Base-by-base conservation (phyloP, 116 monocot genomes). In the Dioscorea cayenensis region DNA sequence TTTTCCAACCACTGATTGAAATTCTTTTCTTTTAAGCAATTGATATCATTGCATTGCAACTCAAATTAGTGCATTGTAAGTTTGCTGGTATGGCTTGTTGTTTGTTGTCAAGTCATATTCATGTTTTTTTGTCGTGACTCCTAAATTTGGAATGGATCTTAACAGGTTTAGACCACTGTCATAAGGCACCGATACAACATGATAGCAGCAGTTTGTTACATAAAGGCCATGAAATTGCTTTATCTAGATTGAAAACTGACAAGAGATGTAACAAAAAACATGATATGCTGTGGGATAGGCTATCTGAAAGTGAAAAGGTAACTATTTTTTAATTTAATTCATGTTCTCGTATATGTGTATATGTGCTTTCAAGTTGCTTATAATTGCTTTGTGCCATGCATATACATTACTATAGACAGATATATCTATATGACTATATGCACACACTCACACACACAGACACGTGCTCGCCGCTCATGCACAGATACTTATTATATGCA, bases 271-370 rank as follows among this genome's bases (percentile, higher is more conserved):
- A 50, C 49, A 49, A 60, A 29, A 84, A 81, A 76, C 70, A 62
- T 65, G 87, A 92, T 68, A 67, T 84, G 69, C 83, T 79, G 60
- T 75, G 94, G 76, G 94, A 94, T 61, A 89, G 66, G 35, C 71
- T 99, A 68, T 89, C 91, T 43, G 87, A 91, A 9, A 68, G 38
- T 68, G 99, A 94, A 69, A 91, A 91, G 94, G 99, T 94, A 65
- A 70, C 20, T 75, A 55, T 58, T 37, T 27, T 6, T 51, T 50
- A 36, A 64, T 10, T 36, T 18, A 65, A 28, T 13, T 16, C 6
- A 11, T 9, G 7, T 8, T 23, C 4, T 10, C 25, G 23, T 7
- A 22, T 27, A 1, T 35, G 12, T 28, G 29, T 16, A 65, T 65
- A 2, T 65, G 16, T 32, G 16, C 32, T 11, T 32, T 11, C 17